A percentile compares a stretch with the other conserved stretches of the same genome.
phyloP scores from a whole-genome alignment of 192 early-diverging fungal species.

The Coemansia sp. region DNA sequence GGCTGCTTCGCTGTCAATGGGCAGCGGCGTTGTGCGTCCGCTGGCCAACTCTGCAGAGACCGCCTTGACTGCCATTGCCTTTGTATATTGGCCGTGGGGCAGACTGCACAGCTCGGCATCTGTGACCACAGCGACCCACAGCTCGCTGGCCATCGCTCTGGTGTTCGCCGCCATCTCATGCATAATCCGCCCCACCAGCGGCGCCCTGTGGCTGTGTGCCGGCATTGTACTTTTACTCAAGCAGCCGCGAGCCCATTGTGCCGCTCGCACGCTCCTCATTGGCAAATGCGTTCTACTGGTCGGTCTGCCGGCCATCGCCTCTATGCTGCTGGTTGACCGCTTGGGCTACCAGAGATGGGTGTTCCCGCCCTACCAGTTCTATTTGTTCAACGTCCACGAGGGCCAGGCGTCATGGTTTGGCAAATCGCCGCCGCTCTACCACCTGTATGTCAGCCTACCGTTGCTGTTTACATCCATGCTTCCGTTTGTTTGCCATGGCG shows the following conservation, averaged over 20 bases:
- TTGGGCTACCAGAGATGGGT: constrained; percentile 68
- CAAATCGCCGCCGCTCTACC: constrained; percentile 87
- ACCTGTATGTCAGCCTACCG: constrained; percentile 77
- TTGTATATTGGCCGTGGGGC: constrained; percentile 85
- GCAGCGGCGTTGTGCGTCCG: constrained; percentile 59
- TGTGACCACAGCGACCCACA: neutral
- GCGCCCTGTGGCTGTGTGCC: constrained; percentile 76
- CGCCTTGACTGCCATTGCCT: constrained; percentile 63
- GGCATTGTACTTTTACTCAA: constrained; percentile 56
- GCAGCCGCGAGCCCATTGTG: constrained; percentile 11
- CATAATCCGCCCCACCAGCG: constrained; percentile 86
- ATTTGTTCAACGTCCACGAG: constrained; percentile 75
- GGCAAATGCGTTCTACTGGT: neutral
- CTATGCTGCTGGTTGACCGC: constrained; percentile 60
- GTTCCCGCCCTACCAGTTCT: constrained; percentile 73
- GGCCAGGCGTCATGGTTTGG: constrained; percentile 88
- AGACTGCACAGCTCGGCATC: neutral
- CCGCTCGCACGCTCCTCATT: constrained; percentile 8
- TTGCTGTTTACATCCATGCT: constrained; percentile 71
- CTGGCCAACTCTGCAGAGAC: constrained; percentile 74
- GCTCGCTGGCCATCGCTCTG: constrained; percentile 49
- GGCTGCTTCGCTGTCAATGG: constrained; percentile 57
- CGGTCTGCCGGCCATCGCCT: constrained; percentile 42
- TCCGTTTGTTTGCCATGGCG: constrained; percentile 60
- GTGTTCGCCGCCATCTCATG: constrained; percentile 73